Percentiles rank a stretch among this genome's conserved stretches.
Conservation (phyloP, 2,329 filamentous ascomycete genomes). For the Diaporthe sp. region DNA sequence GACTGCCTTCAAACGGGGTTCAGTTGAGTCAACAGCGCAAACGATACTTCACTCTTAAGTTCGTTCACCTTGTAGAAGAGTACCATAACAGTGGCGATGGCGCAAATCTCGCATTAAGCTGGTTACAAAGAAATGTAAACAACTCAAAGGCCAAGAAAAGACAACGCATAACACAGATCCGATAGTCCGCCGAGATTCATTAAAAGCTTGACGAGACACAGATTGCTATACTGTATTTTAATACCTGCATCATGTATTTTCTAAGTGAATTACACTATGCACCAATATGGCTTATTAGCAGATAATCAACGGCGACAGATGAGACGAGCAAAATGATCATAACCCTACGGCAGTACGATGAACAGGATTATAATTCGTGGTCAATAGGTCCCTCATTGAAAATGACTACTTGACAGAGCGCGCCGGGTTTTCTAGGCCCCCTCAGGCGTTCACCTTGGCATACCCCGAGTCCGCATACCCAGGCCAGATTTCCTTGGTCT, state of each 20-base stretch:
- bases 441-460: not conserved
- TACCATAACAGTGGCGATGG: too few species aligned
- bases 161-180: too few species aligned
- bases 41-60: too few species aligned
- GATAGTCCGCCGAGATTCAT: too few species aligned
- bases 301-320: not conserved
- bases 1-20: not conserved
- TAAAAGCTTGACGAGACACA: too few species aligned
- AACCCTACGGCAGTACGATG: not conserved
- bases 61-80: too few species aligned
- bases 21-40: too few species aligned
- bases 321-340: not conserved
- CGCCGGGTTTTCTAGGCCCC: not conserved
- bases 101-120: too few species aligned
- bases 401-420: not conserved
- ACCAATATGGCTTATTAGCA: not conserved
- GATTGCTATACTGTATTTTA: too few species aligned
- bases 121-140: too few species aligned
- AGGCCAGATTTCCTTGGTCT: not conserved
- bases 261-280: not conserved
- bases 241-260: too few species aligned
- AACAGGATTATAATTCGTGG: not conserved
- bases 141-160: too few species aligned
- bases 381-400: not conserved
- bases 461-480: not conserved